Base-by-base conservation (phyloP, 2,329 filamentous ascomycete species). In the Cryphonectria japonica region DNA sequence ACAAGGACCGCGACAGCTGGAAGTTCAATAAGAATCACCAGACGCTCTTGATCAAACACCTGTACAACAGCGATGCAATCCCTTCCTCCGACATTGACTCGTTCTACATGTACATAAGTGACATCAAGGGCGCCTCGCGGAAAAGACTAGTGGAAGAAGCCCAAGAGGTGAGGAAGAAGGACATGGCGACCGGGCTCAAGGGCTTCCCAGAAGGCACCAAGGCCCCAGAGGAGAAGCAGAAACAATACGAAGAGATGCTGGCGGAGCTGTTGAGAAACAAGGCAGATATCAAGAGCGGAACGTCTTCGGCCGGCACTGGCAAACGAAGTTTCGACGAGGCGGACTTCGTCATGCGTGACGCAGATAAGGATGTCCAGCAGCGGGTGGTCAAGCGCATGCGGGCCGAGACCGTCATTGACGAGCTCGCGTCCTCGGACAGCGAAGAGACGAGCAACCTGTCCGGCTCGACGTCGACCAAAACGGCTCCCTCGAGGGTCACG, bases 11-110 rank as follows among this genome's bases (percentile, higher is more conserved):
- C 71, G 84, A 86, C 13, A 85, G 85, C 75, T 98, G 95, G 95
- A 98, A 97, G 81, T 98, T 98, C 85, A 97, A 97, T 84, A 98
- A 98, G 83, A 95, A 94, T 76, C 90, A 94, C 78, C 95, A 98
- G 81, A 93, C 91, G 68, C 89, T 93, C 75, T 85, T 98, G 16
- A 88, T 98, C 78, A 95, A 96, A 80, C 90, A 97, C 83, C 83
- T 92, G 62, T 93, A 97, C 78, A 90, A 93, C 75, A 82, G 89
- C 74, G 88, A 90, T 76, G 87, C 88, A 73, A 88, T 98, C 60
- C 93, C 94, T 0, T 82, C 90, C 22, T 83, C 87, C 71, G 88
- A 95, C 81, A 90, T 93, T 71, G 82, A 87, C 63, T 85, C 89
- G 32, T 89, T 98, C 59, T 88, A 92, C 78, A 86, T 89, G 67